phyloP scores from a whole-genome alignment of 352 stramenopile species.

The Globisporangium parvum region DNA sequence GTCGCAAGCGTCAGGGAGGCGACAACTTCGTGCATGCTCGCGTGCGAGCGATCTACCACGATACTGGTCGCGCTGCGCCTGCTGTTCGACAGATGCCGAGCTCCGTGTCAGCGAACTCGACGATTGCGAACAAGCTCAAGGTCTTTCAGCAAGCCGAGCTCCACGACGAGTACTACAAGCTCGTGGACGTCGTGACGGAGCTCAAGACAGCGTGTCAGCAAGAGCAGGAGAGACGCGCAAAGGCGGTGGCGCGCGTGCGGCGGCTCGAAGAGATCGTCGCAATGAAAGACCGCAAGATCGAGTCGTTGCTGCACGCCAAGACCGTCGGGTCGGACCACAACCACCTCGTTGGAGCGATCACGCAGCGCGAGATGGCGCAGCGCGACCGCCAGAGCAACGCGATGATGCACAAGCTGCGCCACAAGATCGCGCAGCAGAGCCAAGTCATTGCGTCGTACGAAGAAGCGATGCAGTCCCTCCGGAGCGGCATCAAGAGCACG shows the following conservation, averaged over 20 bases:
- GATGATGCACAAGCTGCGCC: conserved; percentile 41
- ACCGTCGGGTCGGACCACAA: conserved; percentile 14
- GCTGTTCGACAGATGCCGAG: conserved; percentile 14
- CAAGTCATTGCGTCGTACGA: conserved; percentile 48
- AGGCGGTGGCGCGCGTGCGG: conserved; percentile 39
- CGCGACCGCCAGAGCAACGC: conserved; percentile 41
- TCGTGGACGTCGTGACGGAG: conserved; percentile 46
- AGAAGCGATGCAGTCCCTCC: conserved; percentile 50
- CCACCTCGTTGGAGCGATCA: not conserved
- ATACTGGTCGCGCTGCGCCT: conserved; percentile 22
- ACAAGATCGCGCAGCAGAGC: conserved; percentile 49
- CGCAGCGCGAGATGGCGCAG: conserved; percentile 35
- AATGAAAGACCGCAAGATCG: conserved; percentile 70
- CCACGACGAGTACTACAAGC: conserved; percentile 55
- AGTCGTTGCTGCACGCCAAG: conserved; percentile 41
- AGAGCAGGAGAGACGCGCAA: conserved; percentile 43
- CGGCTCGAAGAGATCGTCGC: conserved; percentile 55
- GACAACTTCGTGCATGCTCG: conserved; percentile 31
- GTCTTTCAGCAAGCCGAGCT: conserved; percentile 51
- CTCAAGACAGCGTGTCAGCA: conserved; percentile 39
- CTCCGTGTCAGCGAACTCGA: conserved; percentile 18
- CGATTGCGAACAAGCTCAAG: conserved; percentile 30
- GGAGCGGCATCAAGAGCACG: conserved; percentile 38
- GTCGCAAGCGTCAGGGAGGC: conserved; percentile 30
- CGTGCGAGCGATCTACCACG: conserved; percentile 44